Base-by-base conservation (phyloP, 257 asterid species). In the Solanum bukasovii region DNA sequence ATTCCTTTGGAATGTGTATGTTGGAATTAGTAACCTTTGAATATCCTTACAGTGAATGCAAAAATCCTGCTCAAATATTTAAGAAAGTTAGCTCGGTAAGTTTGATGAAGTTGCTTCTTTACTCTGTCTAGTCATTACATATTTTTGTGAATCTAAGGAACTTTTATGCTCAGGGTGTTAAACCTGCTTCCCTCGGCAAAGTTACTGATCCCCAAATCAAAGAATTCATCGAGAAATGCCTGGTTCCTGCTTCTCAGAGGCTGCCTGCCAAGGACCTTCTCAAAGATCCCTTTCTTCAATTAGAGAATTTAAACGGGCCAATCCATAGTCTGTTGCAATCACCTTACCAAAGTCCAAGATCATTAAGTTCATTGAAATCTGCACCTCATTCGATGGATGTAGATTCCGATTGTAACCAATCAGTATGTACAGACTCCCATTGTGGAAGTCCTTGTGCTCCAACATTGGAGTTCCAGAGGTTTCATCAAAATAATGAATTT, bases 1-100 rank as follows among this genome's bases (percentile, higher is more conserved):
- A 95, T 84, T 95, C 96, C 12, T 95, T 95, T 63, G 98, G 98
- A 70, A 90, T 95, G 98, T 94, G 98, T 92, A 88, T 95, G 89
- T 38, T 95, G 94, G 98, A 95, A 89, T 92, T 95, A 92, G 94
- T 95, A 27, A 92, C 95, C 46, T 59, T 92, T 88, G 98, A 94
- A 85, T 95, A 94, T 92, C 98, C 98, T 77, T 95, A 94, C 83
- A 87, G 90, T 13, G 98, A 95, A 86, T 95, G 98, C 92, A 94
- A 91, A 88, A 95, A 94, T 79, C 95, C 96, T 49, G 98, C 97
- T 72, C 98, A 95, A 83, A 94, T 94, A 42, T 94, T 70, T 84
- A 92, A 92, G 90, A 94, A 94, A 88, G 98, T 95, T 84, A 90
- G 92, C 71, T 88, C 94, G 38, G 98, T 95, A 90, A 88, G 97